Conservation (phyloP, 169 alveolate genomes). For the Pseudocohnilembus persalinus region DNA sequence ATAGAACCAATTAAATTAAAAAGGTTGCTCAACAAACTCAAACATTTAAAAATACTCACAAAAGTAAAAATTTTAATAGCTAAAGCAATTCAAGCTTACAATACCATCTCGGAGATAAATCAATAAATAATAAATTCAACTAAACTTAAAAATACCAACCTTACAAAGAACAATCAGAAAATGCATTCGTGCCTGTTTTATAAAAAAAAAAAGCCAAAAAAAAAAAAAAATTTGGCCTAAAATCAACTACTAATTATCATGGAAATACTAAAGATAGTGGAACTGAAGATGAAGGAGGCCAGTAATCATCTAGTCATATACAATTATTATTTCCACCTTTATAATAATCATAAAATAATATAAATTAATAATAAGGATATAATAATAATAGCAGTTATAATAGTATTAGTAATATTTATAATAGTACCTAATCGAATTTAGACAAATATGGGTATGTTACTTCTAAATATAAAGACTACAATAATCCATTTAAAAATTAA, state of each 20-base stretch:
- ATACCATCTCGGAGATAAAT: neutral
- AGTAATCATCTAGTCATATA: neutral
- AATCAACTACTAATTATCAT: neutral
- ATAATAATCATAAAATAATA: too few species aligned
- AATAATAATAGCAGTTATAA: too few species aligned
- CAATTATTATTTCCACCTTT: neutral
- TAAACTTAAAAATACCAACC: neutral
- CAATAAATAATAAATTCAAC: neutral
- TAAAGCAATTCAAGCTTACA: neutral
- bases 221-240: neutral
- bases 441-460: neutral
- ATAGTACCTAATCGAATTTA: too few species aligned
- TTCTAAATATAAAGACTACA: neutral
- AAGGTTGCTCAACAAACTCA: neutral
- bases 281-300: neutral
- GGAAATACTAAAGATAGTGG: neutral
- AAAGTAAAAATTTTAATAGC: neutral
- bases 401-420: too few species aligned
- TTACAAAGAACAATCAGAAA: neutral
- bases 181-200: neutral
- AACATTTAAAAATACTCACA: neutral
- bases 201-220: slow-evolving; percentile 1
- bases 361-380: too few species aligned
- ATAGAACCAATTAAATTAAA: neutral
- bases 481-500: neutral